Evolutionary conservation across 202 grass and related monocot species (phyloP), one percentile per base, ranked within the genome.

Genomic region (Eragrostis tef): DNA sequence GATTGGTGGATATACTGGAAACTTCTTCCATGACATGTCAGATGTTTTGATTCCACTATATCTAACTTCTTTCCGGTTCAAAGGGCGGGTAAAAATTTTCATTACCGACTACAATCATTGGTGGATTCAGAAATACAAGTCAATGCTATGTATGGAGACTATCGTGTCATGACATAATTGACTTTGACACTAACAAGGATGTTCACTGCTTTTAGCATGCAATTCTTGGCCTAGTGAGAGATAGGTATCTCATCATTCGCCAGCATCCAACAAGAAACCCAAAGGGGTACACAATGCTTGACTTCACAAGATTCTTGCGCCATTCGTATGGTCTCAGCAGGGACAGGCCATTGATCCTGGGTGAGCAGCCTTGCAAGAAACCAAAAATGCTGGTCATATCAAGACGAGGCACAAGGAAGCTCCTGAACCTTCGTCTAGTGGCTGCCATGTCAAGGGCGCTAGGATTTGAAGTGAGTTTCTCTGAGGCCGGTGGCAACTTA

Each of bases 21-120:
- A 93, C 81, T 93, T 90, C 73, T 93, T 93, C 86, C 87, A 93
- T 19, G 91, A 93, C 78, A 79, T 85, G 81, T 74, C 91, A 11
- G 91, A 93, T 63, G 91, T 93, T 39, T 45, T 93, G 34, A 83
- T 93, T 29, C 91, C 91, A 0, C 85, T 93, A 6, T 93, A 87
- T 42, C 73, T 90, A 31, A 90, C 91, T n/a, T 87, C 91, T 25
- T 79, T 81, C 71, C 81, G 65, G 22, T 86, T 87, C 41, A 87
- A 93, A 53, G 65, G 90, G 8, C 49, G 84, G n/a, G 91, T 93
- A 31, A 83, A 83, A 22, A 85, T 83, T 53, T 87, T 90, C 50
- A 13, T 90, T 12, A 82, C 91, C 0, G 59, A 85, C 80, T 90
- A 88, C 22, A 89, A 90, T 11, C 82, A 67, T 16, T 85, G 83